Conservation (phyloP, 2,329 filamentous ascomycete genomes). For the Scytalidium lignicola region DNA sequence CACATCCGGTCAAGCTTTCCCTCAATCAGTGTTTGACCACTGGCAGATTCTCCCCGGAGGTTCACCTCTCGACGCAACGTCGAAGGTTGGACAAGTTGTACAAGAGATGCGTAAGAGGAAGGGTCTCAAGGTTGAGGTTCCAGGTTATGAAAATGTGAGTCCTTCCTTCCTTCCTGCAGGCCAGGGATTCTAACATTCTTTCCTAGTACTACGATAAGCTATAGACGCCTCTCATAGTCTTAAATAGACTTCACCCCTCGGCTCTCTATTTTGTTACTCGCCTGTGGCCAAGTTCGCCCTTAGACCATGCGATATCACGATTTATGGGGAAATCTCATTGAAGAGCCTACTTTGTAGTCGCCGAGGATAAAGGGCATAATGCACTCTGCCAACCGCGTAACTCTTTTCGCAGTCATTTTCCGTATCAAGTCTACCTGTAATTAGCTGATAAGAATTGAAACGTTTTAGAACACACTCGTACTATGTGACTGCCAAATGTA, state of each 20-base stretch:
- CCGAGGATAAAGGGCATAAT: neutral
- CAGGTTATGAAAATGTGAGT: conserved; percentile 93
- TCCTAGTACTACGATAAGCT: conserved; percentile 97
- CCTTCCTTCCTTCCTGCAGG: conserved; percentile 2
- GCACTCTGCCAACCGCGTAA: neutral
- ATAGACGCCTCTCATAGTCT: conserved; percentile 47
- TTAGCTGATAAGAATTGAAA: neutral
- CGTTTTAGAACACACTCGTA: neutral
- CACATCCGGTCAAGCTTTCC: conserved; percentile 98
- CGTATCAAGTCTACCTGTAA: neutral
- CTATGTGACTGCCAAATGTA: neutral
- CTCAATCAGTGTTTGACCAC: conserved; percentile 97
- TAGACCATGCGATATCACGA: neutral
- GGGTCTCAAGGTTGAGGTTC: conserved; percentile 96
- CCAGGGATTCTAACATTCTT: conserved; percentile 33
- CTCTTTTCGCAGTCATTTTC: neutral
- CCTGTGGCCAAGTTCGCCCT: conserved; percentile 5
- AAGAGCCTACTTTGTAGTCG: neutral
- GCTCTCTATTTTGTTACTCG: conserved; percentile 16
- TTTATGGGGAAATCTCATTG: neutral
- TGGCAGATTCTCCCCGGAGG: conserved; percentile 96
- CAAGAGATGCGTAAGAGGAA: conserved; percentile 95
- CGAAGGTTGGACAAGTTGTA: conserved; percentile 80
- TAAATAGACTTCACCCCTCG: conserved; percentile 25
- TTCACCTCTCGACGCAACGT: conserved; percentile 76